Conservation (phyloP, 2,329 filamentous ascomycete species). For the Dryadomyces quercus-mongolicae region DNA sequence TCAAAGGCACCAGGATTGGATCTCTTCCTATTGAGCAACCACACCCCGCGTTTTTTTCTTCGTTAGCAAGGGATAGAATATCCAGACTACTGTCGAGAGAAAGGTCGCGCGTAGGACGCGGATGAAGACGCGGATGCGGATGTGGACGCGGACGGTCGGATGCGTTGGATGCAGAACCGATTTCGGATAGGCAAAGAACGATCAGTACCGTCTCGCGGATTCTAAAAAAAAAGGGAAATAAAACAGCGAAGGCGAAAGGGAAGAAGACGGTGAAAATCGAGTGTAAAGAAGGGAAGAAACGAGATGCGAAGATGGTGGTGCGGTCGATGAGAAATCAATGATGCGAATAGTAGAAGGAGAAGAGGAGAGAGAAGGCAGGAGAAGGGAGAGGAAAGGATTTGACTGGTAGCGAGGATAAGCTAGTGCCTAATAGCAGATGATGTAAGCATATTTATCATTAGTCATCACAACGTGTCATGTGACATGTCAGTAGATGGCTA, state of each 20-base stretch:
- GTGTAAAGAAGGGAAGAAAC: background rate
- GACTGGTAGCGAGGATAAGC: background rate
- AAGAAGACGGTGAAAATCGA: background rate
- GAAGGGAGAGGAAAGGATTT: background rate
- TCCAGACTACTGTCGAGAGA: background rate
- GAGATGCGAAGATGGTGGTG: background rate
- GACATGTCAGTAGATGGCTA: too few relatives aligned
- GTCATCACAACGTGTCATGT: too few relatives aligned
- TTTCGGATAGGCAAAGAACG: background rate
- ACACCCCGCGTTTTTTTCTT: background rate
- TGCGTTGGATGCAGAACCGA: background rate
- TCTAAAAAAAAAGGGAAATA: background rate
- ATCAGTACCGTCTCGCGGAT: background rate
- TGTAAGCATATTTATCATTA: too few relatives aligned
- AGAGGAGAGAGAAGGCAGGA: background rate
- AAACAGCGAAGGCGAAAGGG: background rate
- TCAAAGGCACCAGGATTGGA: slow-evolving; percentile 1
- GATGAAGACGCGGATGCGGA: too few relatives aligned
- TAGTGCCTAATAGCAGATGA: too few relatives aligned
- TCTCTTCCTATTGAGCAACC: slow-evolving; percentile 3
- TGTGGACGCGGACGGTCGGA: background rate
- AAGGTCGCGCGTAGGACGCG: background rate
- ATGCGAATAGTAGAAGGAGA: background rate
- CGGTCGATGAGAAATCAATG: background rate
- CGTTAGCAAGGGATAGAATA: background rate